Conservation (phyloP, 805 yeast genomes). For the Metschnikowia cubensis region DNA sequence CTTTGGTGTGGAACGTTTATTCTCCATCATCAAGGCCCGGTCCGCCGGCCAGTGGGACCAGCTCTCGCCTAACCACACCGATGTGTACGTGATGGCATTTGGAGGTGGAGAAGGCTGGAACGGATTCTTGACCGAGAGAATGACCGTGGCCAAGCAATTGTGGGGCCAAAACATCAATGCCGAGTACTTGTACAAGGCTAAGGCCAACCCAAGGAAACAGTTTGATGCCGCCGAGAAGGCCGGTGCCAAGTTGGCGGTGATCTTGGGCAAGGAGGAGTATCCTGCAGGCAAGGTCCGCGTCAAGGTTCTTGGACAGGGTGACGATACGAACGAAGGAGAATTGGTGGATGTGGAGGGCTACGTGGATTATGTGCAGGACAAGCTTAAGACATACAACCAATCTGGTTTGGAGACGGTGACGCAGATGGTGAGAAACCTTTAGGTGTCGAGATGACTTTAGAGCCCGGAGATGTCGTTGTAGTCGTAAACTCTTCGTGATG, state of each 20-base stretch:
- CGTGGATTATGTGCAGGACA: constrained; percentile 42
- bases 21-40: constrained; percentile 82
- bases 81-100: constrained; percentile 94
- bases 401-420: constrained; percentile 64
- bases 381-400: constrained; percentile 34
- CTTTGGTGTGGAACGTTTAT: constrained; percentile 93
- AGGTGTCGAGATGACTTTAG: too few relatives aligned
- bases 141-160: constrained; percentile 73
- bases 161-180: constrained; percentile 90
- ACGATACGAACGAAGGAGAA: constrained; percentile 80
- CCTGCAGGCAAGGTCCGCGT: constrained; percentile 78
- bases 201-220: constrained; percentile 93
- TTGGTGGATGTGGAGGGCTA: constrained; percentile 61
- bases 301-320: constrained; percentile 86
- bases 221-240: constrained; percentile 96
- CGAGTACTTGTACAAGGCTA: constrained; percentile 87
- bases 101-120: constrained; percentile 98
- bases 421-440: constrained; percentile 53
- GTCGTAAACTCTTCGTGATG: too few relatives aligned
- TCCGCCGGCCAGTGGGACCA: constrained; percentile 52
- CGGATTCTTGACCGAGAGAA: constrained; percentile 89
- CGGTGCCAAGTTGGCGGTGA: constrained; percentile 87
- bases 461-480: too few relatives aligned
- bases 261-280: constrained; percentile 92
- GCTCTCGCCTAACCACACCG: constrained; percentile 82